Evolutionary conservation across 768 basidiomycete species (phyloP).

Genomic region (Agrocybe pediades): DNA sequence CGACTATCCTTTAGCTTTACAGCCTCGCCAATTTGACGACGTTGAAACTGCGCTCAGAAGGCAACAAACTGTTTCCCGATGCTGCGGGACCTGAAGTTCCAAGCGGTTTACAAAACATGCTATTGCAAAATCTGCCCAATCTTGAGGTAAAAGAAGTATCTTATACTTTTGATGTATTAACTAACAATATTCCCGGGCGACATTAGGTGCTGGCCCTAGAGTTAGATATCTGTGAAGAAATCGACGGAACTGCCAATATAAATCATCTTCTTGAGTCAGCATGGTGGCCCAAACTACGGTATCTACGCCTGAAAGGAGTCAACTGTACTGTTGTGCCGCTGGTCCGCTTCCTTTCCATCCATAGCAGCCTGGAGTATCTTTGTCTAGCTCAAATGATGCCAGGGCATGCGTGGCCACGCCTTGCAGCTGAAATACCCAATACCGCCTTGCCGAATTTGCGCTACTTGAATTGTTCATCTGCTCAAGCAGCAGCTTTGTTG

Average conservation of each 20-base stretch:
- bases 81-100: not conserved
- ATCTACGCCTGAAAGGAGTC: constrained; percentile 3
- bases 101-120: not conserved
- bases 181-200: not conserved
- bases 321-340: constrained; percentile 4
- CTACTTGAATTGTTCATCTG: constrained; percentile 4
- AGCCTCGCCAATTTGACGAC: not conserved
- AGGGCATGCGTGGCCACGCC: constrained; percentile 4
- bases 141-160: not conserved
- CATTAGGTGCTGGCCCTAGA: constrained; percentile 2
- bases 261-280: constrained; percentile 2
- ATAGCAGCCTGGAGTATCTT: constrained; percentile 4
- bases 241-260: constrained; percentile 7
- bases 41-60: not conserved
- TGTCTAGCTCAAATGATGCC: constrained; percentile 10
- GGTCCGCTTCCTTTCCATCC: not conserved
- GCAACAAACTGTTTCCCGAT: not conserved
- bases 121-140: not conserved
- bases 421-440: not conserved
- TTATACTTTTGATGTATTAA: not conserved
- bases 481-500: constrained; percentile 4
- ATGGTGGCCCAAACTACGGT: constrained; percentile 8
- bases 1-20: not conserved
- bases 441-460: constrained; percentile 5
- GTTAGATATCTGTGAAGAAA: not conserved